A percentile compares a stretch with the other conserved stretches of the same genome.
Conservation (phyloP, 805 yeast species). For the Grigorovia transvaalensis region DNA sequence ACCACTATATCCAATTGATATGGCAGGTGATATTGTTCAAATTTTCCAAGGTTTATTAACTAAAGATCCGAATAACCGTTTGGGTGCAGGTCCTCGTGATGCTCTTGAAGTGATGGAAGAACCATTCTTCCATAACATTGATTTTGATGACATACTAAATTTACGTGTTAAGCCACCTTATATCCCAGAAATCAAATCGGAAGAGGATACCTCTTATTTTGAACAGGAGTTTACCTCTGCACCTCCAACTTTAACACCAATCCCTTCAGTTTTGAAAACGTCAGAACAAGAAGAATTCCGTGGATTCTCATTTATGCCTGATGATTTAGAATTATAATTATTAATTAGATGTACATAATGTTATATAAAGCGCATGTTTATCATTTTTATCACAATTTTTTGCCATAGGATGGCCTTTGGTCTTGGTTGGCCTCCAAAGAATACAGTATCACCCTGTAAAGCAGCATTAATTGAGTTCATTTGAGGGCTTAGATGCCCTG, state of each 20-base stretch:
- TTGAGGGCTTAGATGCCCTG: no score
- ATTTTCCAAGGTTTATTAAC: slow-evolving; percentile 83
- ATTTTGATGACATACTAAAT: slow-evolving; percentile 75
- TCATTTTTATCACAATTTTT: neutral
- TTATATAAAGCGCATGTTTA: neutral
- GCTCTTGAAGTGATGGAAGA: slow-evolving; percentile 93
- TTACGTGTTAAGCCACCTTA: slow-evolving; percentile 78
- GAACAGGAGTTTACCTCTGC: slow-evolving; percentile 93
- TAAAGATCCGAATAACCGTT: slow-evolving; percentile 73
- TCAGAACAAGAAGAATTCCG: slow-evolving; percentile 93
- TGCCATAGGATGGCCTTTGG: no score
- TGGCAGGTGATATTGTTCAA: slow-evolving; percentile 95
- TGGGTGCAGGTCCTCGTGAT: slow-evolving; percentile 82
- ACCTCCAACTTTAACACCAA: slow-evolving; percentile 90
- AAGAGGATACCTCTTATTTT: slow-evolving; percentile 85
- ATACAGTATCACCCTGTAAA: no score
- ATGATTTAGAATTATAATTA: slow-evolving; percentile 34
- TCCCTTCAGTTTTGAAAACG: slow-evolving; percentile 74
- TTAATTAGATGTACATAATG: neutral
- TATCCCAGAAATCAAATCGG: slow-evolving; percentile 75
- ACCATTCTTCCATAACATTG: slow-evolving; percentile 81
- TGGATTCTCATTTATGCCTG: slow-evolving; percentile 85
- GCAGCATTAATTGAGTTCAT: no score
- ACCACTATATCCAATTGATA: slow-evolving; percentile 90
- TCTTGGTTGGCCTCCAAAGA: no score